Base-by-base conservation (phyloP, 192 early-diverging fungal genomes). In the Dispira parvispora region DNA sequence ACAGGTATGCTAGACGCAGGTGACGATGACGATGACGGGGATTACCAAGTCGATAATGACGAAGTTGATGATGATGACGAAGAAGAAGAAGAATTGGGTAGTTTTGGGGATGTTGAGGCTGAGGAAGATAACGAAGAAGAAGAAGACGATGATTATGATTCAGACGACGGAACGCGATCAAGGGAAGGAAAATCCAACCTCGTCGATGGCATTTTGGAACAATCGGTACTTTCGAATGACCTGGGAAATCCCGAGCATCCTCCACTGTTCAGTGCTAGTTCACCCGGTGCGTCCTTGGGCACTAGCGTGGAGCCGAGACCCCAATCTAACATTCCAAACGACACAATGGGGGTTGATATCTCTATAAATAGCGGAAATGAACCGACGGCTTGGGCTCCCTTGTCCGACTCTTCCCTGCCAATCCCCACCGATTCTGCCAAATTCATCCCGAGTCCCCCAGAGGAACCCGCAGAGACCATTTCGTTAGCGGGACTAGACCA, bases 31-130 rank as follows among this genome's bases (percentile, higher is more conserved):
- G 21, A 4, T 28, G 54, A 56, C 5, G 54, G 32, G 3, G 54
- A 56, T 21, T 14, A 56, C 27, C 25, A 56, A 8, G 54, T 27
- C 54, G 32, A 12, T 23, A 28, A 56, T 28, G 13, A 56, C 12
- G 54, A 56, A 23, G 54, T 13, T 27, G 54, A 56, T 27, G 54
- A 56, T 28, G 54, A 28, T 28, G 54, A 56, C 2, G 27, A 54
- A 16, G 52, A 56, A 6, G 54, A 56, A 6, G 54, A 56, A 20
- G 54, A 56, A 6, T 28, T 56, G 54, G 23, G 18, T 12, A 28
- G 27, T 23, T 23, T 12, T 20, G 13, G 54, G 25, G 54, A 3
- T 23, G 18, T 2, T 2, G 23, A 12, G 54, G n/a, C 18, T 4
- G 18, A 56, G 14, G 1, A 26, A 14, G 21, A 10, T 2, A 13